phyloP scores from a whole-genome alignment of 208 protist genomes.

The Porcisia hertigi region DNA sequence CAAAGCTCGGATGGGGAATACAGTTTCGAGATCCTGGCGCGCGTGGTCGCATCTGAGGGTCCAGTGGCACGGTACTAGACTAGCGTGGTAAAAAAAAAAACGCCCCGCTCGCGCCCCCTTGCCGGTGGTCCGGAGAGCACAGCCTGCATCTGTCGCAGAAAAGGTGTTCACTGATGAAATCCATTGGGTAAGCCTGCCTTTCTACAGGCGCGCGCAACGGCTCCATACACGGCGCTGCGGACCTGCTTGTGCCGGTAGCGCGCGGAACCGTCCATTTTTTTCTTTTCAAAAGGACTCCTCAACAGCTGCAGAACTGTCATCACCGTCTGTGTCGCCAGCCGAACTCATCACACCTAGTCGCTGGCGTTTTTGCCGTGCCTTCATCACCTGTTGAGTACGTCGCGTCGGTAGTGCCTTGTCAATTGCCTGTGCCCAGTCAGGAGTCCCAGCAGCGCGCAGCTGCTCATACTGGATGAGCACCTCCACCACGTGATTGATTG shows the following conservation, averaged over 20 bases:
- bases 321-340: neutral
- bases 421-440: constrained; percentile 68
- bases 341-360: constrained; percentile 3
- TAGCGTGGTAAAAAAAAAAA: too few relatives aligned
- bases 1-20: too few relatives aligned
- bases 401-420: constrained; percentile 69
- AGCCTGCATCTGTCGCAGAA: too few relatives aligned
- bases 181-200: too few relatives aligned
- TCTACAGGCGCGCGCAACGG: neutral
- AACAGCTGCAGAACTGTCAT: neutral
- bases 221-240: neutral
- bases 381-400: constrained; percentile 47
- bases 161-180: too few relatives aligned
- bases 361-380: constrained; percentile 33
- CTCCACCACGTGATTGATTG: constrained; percentile 88
- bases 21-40: too few relatives aligned
- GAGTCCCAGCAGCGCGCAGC: constrained; percentile 19
- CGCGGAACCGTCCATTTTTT: neutral
- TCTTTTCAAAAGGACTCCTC: too few relatives aligned
- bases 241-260: neutral
- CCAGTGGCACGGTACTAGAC: too few relatives aligned
- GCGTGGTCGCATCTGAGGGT: too few relatives aligned
- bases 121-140: too few relatives aligned
- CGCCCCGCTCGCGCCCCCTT: too few relatives aligned
- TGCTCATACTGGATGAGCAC: constrained; percentile 64